phyloP scores from a whole-genome alignment of 1,284 basidiomycete genomes.

The Ustilago cynodontis region DNA sequence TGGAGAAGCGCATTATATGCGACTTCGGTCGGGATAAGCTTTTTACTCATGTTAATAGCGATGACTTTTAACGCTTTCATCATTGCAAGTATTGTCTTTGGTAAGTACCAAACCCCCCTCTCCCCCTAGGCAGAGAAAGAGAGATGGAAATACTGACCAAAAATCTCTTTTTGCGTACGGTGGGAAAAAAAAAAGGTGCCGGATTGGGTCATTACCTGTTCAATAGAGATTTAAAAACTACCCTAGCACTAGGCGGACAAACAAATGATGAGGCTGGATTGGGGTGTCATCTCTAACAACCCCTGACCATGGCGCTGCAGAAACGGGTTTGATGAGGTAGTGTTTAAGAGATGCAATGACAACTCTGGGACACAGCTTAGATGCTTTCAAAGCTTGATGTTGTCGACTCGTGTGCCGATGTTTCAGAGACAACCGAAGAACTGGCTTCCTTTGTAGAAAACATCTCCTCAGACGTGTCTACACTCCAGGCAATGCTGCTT shows the following conservation, averaged over 20 bases:
- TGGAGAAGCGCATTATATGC: conserved; percentile 46
- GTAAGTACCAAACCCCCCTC: conserved; percentile 26
- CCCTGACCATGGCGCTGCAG: too few species aligned
- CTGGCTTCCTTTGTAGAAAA: too few species aligned
- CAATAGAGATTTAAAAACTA: conserved; percentile 18
- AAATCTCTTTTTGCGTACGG: not conserved
- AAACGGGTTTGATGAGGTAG: too few species aligned
- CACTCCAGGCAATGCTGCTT: too few species aligned
- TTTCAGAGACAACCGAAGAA: too few species aligned
- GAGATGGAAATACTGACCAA: not conserved
- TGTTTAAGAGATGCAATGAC: not conserved
- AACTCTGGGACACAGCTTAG: too few species aligned
- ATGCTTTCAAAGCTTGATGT: too few species aligned
- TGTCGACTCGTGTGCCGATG: too few species aligned
- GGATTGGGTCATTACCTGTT: conserved; percentile 48
- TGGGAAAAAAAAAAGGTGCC: conserved; percentile 19
- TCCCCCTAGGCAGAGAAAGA: not conserved
- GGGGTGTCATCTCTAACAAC: conserved; percentile 6
- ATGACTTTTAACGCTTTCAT: conserved; percentile 64
- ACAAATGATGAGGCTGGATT: not conserved
- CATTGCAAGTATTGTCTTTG: conserved; percentile 51
- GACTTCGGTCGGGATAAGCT: conserved; percentile 36
- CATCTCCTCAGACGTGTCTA: too few species aligned
- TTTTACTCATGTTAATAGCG: conserved; percentile 57
- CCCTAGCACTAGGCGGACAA: not conserved